phyloP scores from a whole-genome alignment of 2,329 filamentous ascomycete genomes.

The Colletotrichum sp. region DNA sequence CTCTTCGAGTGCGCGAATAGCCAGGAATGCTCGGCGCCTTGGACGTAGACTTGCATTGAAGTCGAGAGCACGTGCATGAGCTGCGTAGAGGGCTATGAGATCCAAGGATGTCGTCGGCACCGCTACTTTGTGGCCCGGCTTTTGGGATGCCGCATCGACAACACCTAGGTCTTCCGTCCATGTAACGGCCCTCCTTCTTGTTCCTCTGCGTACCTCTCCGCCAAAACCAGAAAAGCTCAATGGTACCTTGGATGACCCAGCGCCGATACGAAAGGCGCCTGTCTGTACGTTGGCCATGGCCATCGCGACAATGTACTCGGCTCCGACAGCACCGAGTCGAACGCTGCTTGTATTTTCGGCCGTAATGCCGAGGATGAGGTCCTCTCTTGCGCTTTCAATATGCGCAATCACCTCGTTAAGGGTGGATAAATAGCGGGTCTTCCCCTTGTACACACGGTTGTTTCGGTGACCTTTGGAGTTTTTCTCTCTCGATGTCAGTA shows the following conservation, averaged over 20 bases:
- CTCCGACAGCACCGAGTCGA: not conserved
- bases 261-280: not conserved
- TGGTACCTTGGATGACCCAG: not conserved
- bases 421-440: too few species aligned
- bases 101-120: not conserved
- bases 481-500: too few species aligned
- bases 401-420: too few species aligned
- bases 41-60: not conserved
- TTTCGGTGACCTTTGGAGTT: not conserved
- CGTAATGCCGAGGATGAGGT: not conserved
- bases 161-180: not conserved
- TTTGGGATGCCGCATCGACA: accelerated
- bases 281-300: not conserved
- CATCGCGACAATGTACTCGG: not conserved
- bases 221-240: not conserved
- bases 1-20: not conserved
- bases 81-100: not conserved
- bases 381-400: not conserved
- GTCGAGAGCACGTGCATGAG: not conserved
- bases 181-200: not conserved
- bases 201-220: not conserved
- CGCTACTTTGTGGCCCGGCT: not conserved
- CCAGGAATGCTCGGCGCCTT: not conserved
- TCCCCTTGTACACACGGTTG: not conserved
- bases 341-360: not conserved